Conservation (phyloP, 2,329 filamentous ascomycete genomes). For the Fusarium incarnatum region DNA sequence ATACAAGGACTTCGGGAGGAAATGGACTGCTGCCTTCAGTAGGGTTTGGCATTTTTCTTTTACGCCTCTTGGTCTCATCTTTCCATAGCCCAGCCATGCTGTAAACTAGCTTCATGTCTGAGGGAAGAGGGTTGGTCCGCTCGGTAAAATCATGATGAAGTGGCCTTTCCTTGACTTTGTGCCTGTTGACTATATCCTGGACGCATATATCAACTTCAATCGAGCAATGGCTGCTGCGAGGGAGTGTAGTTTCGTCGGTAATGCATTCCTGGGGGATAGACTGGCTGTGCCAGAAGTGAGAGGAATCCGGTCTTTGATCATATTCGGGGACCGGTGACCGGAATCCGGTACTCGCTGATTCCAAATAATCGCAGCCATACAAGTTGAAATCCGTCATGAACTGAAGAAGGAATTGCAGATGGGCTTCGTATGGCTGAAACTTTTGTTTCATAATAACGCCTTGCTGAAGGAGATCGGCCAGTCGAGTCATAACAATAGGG, state of each 20-base stretch:
- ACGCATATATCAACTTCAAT: constrained; percentile 92
- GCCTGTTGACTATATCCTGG: constrained; percentile 87
- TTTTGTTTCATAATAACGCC: constrained; percentile 85
- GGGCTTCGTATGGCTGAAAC: constrained; percentile 94
- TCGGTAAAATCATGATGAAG: constrained; percentile 92
- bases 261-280: constrained; percentile 67
- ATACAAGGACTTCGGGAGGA: constrained; percentile 81
- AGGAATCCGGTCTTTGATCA: constrained; percentile 67
- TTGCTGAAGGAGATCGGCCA: constrained; percentile 88
- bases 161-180: constrained; percentile 77
- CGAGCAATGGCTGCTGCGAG: constrained; percentile 86
- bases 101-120: constrained; percentile 84
- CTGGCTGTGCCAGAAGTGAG: constrained; percentile 83
- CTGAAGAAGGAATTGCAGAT: constrained; percentile 90
- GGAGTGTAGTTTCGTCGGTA: constrained; percentile 71
- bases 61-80: constrained; percentile 85
- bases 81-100: constrained; percentile 96
- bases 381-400: constrained; percentile 99
- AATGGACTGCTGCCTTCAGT: constrained; percentile 80
- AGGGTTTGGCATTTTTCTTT: constrained; percentile 73
- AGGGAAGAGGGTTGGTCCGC: constrained; percentile 69
- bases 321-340: constrained; percentile 79
- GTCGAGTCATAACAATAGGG: constrained; percentile 84
- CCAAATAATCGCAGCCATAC: constrained; percentile 91
- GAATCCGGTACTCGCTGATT: constrained; percentile 77